Evolutionary conservation across 2,329 filamentous ascomycete genomes (phyloP).

Genomic region (Nemania sp.): DNA sequence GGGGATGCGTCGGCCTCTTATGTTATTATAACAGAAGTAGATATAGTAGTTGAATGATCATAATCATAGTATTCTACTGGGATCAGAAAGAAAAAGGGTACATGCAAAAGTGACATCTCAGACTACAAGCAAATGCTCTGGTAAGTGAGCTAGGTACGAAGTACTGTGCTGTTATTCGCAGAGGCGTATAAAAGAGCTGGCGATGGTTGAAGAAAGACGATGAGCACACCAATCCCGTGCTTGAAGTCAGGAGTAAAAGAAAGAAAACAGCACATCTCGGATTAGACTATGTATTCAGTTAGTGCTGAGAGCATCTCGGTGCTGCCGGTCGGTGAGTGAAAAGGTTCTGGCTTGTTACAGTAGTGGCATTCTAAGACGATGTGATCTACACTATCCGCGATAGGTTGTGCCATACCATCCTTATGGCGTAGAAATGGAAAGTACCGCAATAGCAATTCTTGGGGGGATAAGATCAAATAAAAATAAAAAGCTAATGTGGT

Average conservation of each 20-base stretch:
- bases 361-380: not conserved
- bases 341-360: not conserved
- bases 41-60: no score
- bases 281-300: constrained; percentile 1
- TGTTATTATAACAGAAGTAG: not conserved
- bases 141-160: not conserved
- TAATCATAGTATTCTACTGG: not conserved
- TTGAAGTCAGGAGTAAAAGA: not conserved
- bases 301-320: constrained; percentile 16
- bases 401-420: not conserved
- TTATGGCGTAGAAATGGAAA: not conserved
- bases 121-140: no score
- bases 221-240: not conserved
- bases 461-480: not conserved
- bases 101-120: no score
- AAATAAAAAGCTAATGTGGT: not conserved
- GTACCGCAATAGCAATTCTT: not conserved
- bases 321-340: constrained; percentile 8
- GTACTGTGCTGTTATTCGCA: not conserved
- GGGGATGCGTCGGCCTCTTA: no score
- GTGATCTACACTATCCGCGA: constrained; percentile 1
- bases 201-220: not conserved
- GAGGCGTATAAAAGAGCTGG: not conserved
- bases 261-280: not conserved
- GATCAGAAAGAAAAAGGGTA: not conserved